A percentile compares a stretch with the other conserved stretches of the same genome.
phyloP scores from a whole-genome alignment of 2,329 filamentous ascomycete genomes.

The Chaetomiaceae sp. region DNA sequence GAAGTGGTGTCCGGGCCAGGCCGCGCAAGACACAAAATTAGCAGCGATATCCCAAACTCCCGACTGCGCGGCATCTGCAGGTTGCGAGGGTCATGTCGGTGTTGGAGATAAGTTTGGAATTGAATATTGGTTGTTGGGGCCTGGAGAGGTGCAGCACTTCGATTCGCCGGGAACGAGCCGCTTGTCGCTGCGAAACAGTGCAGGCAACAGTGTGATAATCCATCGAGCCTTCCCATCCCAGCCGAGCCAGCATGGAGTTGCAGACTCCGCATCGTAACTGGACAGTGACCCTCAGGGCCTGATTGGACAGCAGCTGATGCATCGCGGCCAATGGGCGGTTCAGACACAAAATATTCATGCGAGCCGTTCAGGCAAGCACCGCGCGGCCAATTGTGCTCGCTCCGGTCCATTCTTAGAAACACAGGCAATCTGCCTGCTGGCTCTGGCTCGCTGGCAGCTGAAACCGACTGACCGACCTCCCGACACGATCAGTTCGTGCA shows the following conservation, averaged over 20 bases:
- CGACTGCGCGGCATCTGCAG: background rate
- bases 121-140: background rate
- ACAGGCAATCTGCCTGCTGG: too few relatives aligned
- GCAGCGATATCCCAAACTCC: background rate
- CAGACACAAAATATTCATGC: background rate
- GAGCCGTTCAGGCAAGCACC: too few relatives aligned
- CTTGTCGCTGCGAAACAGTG: background rate
- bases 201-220: background rate
- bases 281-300: too few relatives aligned
- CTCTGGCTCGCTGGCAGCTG: too few relatives aligned
- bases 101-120: background rate
- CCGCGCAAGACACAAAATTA: constrained; percentile 12
- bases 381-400: background rate
- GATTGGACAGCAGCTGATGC: background rate
- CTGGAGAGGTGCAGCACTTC: too few relatives aligned
- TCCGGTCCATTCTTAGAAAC: constrained; percentile 6
- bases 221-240: background rate
- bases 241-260: too few relatives aligned
- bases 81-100: background rate
- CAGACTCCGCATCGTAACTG: background rate
- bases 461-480: too few relatives aligned
- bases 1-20: constrained; percentile 2
- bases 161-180: too few relatives aligned
- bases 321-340: constrained; percentile 1
- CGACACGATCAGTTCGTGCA: too few relatives aligned